Evolutionary conservation across 2,329 filamentous ascomycete species (phyloP).

Genomic region (Sarocladium kiliense): DNA sequence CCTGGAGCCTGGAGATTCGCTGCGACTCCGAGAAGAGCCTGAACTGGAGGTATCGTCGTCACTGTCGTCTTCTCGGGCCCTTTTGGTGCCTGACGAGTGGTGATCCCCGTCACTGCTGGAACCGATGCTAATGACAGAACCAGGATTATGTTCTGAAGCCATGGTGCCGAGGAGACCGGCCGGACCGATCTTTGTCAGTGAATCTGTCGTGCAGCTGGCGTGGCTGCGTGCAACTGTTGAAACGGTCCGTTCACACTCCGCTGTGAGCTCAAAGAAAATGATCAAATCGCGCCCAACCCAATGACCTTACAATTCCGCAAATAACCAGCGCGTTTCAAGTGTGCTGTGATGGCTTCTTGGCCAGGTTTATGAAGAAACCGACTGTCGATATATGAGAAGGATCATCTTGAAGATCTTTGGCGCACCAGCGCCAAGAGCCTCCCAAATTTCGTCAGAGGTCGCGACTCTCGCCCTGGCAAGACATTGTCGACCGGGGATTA

Average conservation of each 20-base stretch:
- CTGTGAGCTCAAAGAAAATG: no score
- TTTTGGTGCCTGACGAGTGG: slow-evolving; percentile 19
- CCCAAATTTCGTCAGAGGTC: neutral
- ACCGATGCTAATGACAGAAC: slow-evolving; percentile 18
- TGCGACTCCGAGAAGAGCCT: slow-evolving; percentile 4
- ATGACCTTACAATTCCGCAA: no score
- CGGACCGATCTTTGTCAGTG: neutral
- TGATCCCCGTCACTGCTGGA: slow-evolving; percentile 21
- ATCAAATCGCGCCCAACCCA: no score
- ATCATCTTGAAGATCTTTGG: neutral
- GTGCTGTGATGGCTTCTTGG: neutral
- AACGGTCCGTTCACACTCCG: neutral
- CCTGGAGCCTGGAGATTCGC: neutral
- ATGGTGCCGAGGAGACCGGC: slow-evolving; percentile 10
- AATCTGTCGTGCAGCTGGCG: neutral
- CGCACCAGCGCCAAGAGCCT: neutral
- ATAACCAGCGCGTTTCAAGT: no score
- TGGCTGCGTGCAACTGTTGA: neutral
- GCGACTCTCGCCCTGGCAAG: neutral
- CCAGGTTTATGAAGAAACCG: neutral
- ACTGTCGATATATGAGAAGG: neutral
- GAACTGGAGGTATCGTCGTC: slow-evolving; percentile 12
- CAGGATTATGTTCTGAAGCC: slow-evolving; percentile 13
- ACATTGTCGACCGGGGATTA: neutral
- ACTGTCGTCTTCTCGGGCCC: slow-evolving; percentile 19